These are phyloP conservation scores for Suillus brevipes DNA, from an alignment of 768 basidiomycete species.

Conservation along the genomic window DNA sequence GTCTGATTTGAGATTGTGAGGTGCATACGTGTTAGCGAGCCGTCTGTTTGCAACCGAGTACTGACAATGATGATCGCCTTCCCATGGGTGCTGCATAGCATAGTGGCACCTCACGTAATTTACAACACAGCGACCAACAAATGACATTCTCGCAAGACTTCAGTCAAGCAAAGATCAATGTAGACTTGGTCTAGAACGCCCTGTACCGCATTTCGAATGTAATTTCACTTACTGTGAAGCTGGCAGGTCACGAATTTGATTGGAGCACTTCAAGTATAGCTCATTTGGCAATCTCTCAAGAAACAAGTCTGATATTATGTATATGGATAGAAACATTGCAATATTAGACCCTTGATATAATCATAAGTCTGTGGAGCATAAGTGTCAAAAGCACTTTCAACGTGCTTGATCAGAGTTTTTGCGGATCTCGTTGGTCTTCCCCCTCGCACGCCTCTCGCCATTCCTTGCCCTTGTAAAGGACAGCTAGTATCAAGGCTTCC, in stretches of 20 bases:
- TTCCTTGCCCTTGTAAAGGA: slow-evolving; percentile 51
- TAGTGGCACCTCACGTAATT: not conserved
- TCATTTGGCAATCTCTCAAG: not conserved
- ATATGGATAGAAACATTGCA: not conserved
- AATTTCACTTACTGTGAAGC: not conserved
- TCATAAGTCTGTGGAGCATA: too few relatives aligned
- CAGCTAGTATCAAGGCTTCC: slow-evolving; percentile 52
- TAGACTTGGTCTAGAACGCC: too few relatives aligned
- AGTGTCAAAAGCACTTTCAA: not conserved
- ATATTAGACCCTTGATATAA: not conserved
- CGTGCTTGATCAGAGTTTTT: not conserved
- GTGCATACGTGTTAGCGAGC: slow-evolving; percentile 18
- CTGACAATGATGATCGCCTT: not conserved
- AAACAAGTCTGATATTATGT: not conserved
- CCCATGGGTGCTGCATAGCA: not conserved
- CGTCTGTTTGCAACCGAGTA: not conserved
- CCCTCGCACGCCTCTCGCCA: slow-evolving; percentile 55
- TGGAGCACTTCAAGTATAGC: not conserved
- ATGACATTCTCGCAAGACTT: too few relatives aligned
- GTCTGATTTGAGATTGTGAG: slow-evolving; percentile 42
- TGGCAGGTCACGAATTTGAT: not conserved
- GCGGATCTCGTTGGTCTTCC: slow-evolving; percentile 29
- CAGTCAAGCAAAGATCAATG: too few relatives aligned
- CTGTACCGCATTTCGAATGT: too few relatives aligned
- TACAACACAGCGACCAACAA: too few relatives aligned